Evolutionary conservation across 2,329 filamentous ascomycete genomes (phyloP).

Genomic region (Xylaria sp.): DNA sequence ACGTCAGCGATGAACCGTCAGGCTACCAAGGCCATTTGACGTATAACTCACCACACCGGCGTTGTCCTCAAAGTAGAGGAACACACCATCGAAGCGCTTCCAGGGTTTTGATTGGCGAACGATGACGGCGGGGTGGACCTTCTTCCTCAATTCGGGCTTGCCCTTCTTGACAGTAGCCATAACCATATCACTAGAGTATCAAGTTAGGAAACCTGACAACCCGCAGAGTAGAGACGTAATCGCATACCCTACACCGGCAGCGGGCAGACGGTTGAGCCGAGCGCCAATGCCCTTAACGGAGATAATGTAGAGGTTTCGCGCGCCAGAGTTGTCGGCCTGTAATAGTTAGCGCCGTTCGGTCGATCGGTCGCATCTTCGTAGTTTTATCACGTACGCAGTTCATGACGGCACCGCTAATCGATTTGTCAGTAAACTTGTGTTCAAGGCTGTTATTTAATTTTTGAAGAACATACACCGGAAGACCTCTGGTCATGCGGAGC

Average conservation of each 20-base stretch:
- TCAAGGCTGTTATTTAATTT: not conserved
- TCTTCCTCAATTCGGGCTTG: conserved; percentile 99
- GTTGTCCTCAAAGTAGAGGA: conserved; percentile 99
- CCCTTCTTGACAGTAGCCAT: conserved; percentile 53
- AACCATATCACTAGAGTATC: conserved; percentile 29
- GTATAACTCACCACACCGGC: conserved; percentile 87
- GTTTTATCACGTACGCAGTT: not conserved
- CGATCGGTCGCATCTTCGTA: not conserved
- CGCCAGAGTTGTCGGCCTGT: conserved; percentile 23
- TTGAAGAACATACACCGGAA: not conserved
- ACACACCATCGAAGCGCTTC: conserved; percentile 98
- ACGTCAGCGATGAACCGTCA: not conserved
- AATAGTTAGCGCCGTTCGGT: not conserved
- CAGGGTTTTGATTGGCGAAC: conserved; percentile 78
- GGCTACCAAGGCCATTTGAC: not conserved
- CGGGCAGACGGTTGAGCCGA: conserved; percentile 32
- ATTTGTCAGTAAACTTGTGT: not conserved
- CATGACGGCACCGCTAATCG: not conserved
- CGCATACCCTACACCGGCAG: conserved; percentile 26
- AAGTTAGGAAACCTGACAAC: not conserved
- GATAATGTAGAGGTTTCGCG: conserved; percentile 28
- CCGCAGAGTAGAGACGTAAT: not conserved
- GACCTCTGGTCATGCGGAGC: not conserved
- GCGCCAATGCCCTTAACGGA: conserved; percentile 32
- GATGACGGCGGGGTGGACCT: conserved; percentile 99